Evolutionary conservation across 306 rosid genomes (phyloP).

Genomic region (Sindora glabra): DNA sequence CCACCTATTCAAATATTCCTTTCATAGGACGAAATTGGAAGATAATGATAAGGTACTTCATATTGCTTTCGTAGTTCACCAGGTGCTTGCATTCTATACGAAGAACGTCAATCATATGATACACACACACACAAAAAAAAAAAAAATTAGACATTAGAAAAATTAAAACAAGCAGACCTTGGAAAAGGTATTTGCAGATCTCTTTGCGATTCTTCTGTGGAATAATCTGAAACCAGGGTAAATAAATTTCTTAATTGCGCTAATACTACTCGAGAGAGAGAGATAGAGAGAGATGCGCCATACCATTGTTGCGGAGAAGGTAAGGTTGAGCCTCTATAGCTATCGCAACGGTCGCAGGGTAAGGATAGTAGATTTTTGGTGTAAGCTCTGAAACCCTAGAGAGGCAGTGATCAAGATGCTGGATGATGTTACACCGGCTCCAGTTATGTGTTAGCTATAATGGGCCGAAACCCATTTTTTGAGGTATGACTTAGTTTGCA

Average conservation of each 20-base stretch:
- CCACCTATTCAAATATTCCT: no score
- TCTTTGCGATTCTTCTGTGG: slow-evolving; percentile 38
- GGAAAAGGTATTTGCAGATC: slow-evolving; percentile 45
- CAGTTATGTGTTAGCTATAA: no score
- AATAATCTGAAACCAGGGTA: slow-evolving; percentile 25
- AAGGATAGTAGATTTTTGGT: not conserved
- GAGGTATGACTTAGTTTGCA: no score
- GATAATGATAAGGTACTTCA: no score
- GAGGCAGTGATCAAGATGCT: not conserved
- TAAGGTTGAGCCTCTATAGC: not conserved
- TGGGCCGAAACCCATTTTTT: no score
- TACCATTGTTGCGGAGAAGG: not conserved
- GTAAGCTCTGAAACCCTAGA: not conserved
- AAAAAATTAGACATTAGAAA: not conserved
- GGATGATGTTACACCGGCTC: not conserved
- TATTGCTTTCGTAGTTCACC: no score
- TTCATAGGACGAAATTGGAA: no score
- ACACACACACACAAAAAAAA: not conserved
- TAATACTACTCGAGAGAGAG: not conserved
- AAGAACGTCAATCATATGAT: not conserved
- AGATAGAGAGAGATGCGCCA: not conserved
- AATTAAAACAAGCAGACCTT: slow-evolving; percentile 24
- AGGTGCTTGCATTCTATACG: no score
- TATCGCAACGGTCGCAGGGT: not conserved
- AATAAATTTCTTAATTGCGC: not conserved